phyloP scores from a whole-genome alignment of 345 rosid genomes.

The Aethionema arabicum region DNA sequence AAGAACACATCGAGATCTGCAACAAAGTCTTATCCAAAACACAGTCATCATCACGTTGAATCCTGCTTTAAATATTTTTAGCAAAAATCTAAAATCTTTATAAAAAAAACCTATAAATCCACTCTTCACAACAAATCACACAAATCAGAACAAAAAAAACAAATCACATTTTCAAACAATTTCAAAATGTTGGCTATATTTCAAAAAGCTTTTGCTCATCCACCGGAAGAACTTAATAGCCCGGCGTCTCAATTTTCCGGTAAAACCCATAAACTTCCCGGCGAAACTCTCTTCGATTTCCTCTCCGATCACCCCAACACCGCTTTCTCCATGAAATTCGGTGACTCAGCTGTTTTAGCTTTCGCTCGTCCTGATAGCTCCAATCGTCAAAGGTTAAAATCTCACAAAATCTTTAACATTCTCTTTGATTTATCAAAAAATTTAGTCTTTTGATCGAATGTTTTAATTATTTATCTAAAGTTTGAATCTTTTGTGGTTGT shows the following conservation, averaged over 20 bases:
- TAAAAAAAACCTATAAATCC: slow-evolving; percentile 11
- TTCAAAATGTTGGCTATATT: slow-evolving; percentile 83
- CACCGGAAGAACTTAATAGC: slow-evolving; percentile 90
- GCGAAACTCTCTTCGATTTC: slow-evolving; percentile 64
- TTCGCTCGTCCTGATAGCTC: slow-evolving; percentile 43
- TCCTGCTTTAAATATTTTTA: slow-evolving; percentile 1
- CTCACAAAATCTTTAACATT: neutral
- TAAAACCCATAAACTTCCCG: slow-evolving; percentile 58
- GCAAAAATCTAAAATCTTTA: neutral
- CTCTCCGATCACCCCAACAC: slow-evolving; percentile 49
- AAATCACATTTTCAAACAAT: neutral
- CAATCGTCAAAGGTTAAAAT: slow-evolving; percentile 24
- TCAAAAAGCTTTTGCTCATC: slow-evolving; percentile 68
- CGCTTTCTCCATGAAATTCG: slow-evolving; percentile 68
- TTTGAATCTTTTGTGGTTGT: neutral
- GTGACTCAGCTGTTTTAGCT: slow-evolving; percentile 68
- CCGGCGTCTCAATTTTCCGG: slow-evolving; percentile 60
- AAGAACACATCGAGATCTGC: slow-evolving; percentile 34
- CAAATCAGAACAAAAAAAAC: neutral
- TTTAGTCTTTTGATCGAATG: neutral
- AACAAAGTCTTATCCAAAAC: slow-evolving; percentile 45
- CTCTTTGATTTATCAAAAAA: neutral
- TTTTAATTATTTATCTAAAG: too few relatives aligned
- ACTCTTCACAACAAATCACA: neutral
- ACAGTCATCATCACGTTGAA: slow-evolving; percentile 30